These are phyloP conservation scores for Dendrobium catenatum DNA, from an alignment of 106 monocot species.

Conservation along the genomic window DNA sequence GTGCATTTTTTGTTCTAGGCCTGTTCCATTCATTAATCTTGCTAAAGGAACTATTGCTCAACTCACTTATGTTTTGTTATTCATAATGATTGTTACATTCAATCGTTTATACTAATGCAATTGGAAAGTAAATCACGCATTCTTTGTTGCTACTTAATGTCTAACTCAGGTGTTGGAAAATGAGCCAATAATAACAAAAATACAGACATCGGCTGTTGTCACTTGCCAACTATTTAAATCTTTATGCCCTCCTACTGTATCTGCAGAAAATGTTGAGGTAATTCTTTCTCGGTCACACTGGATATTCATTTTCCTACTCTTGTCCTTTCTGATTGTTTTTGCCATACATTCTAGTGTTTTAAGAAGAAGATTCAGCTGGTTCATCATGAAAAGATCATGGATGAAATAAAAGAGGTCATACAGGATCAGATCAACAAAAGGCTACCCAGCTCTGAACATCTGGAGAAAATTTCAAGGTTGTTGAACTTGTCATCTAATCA, in stretches of 20 bases:
- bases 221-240: slow-evolving; percentile 30
- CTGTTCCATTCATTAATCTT: too few species aligned
- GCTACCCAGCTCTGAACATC: slow-evolving; percentile 26
- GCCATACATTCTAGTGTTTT: slow-evolving; percentile 11
- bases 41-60: too few species aligned
- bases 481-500: slow-evolving; percentile 62
- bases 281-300: slow-evolving; percentile 10
- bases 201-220: slow-evolving; percentile 30
- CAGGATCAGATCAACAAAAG: slow-evolving; percentile 39
- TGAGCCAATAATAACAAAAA: slow-evolving; percentile 43
- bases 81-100: not conserved
- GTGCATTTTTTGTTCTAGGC: too few species aligned
- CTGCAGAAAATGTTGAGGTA: slow-evolving; percentile 43
- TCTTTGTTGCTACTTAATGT: not conserved
- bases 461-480: slow-evolving; percentile 33
- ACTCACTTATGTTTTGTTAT: not conserved
- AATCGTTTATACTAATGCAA: not conserved
- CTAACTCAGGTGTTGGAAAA: slow-evolving; percentile 52
- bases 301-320: not conserved
- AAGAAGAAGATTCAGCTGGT: slow-evolving; percentile 42
- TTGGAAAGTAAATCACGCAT: not conserved
- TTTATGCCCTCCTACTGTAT: slow-evolving; percentile 14
- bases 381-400: slow-evolving; percentile 29
- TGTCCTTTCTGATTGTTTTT: not conserved
- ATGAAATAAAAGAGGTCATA: slow-evolving; percentile 46